A percentile compares a stretch with the other conserved stretches of the same genome.
These are phyloP conservation scores for Exophiala xenobiotica DNA, from an alignment of 2,329 filamentous ascomycete species.

Conservation along the genomic window DNA sequence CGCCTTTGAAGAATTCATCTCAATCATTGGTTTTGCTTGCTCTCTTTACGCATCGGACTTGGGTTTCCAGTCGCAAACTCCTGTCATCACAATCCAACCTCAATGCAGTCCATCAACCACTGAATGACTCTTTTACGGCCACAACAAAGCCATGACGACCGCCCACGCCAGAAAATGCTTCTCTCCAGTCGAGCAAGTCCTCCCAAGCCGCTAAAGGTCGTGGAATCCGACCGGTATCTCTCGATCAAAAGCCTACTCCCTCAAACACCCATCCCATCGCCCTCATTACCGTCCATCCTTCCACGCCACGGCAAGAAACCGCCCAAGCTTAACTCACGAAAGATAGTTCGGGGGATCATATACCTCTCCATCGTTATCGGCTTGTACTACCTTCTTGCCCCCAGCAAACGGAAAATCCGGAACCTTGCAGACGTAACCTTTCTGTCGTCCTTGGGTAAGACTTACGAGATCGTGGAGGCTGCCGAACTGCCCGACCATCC, in stretches of 20 bases:
- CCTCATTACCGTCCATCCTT: conserved; percentile 66
- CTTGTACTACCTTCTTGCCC: conserved; percentile 44
- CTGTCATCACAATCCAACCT: neutral
- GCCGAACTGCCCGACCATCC: conserved; percentile 65
- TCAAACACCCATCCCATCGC: conserved; percentile 68
- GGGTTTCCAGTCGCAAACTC: too few species aligned
- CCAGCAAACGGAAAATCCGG: conserved; percentile 39
- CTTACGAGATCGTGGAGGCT: conserved; percentile 68
- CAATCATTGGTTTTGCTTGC: too few species aligned
- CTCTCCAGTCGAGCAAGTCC: conserved; percentile 35
- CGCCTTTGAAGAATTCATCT: too few species aligned
- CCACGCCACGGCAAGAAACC: conserved; percentile 64
- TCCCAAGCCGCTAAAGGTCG: conserved; percentile 29
- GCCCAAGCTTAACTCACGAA: conserved; percentile 56
- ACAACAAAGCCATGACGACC: conserved; percentile 18
- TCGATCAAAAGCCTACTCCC: conserved; percentile 36
- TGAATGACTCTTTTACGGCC: conserved; percentile 21
- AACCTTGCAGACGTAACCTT: conserved; percentile 31
- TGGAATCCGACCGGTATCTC: conserved; percentile 12
- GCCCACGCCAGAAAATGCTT: conserved; percentile 33
- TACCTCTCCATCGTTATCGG: conserved; percentile 54
- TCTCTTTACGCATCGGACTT: too few species aligned
- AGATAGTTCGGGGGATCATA: conserved; percentile 57
- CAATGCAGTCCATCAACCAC: conserved; percentile 3
- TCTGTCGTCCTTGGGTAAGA: conserved; percentile 43